Evolutionary conservation across 129 eudicot species (phyloP).

Genomic region (Lactuca saligna): DNA sequence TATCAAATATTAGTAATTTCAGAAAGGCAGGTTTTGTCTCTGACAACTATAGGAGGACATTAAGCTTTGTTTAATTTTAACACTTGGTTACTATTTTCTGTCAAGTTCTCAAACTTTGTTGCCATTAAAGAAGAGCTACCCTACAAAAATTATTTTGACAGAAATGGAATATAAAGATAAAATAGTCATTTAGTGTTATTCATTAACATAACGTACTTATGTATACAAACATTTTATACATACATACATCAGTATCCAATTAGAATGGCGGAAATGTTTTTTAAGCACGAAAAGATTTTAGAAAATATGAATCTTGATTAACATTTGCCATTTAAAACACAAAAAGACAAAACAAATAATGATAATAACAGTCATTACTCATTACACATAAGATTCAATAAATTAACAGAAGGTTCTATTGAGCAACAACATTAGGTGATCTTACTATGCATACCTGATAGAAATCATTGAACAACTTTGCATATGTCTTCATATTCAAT

Average conservation of each 20-base stretch:
- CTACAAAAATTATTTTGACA: too few relatives aligned
- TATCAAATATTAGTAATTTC: too few relatives aligned
- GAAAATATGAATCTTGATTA: neutral
- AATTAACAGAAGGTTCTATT: neutral
- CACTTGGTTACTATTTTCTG: too few relatives aligned
- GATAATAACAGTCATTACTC: neutral
- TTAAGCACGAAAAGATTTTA: neutral
- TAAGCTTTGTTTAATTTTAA: too few relatives aligned
- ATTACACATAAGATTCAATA: conserved; percentile 2
- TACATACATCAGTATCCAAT: neutral
- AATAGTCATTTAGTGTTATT: too few relatives aligned
- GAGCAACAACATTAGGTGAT: conserved; percentile 11
- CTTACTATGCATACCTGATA: conserved; percentile 8
- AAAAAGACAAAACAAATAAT: neutral
- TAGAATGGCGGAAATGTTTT: neutral
- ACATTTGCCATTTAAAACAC: neutral
- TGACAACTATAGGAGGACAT: too few relatives aligned
- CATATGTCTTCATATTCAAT: conserved; percentile 92
- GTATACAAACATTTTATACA: too few relatives aligned
- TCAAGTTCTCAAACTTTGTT: too few relatives aligned
- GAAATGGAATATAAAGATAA: too few relatives aligned
- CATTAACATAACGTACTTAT: too few relatives aligned
- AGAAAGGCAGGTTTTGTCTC: too few relatives aligned
- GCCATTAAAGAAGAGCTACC: too few relatives aligned
- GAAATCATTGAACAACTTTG: conserved; percentile 47